Conservation (phyloP, 2,329 filamentous ascomycete species). For the Cercospora sojina region DNA sequence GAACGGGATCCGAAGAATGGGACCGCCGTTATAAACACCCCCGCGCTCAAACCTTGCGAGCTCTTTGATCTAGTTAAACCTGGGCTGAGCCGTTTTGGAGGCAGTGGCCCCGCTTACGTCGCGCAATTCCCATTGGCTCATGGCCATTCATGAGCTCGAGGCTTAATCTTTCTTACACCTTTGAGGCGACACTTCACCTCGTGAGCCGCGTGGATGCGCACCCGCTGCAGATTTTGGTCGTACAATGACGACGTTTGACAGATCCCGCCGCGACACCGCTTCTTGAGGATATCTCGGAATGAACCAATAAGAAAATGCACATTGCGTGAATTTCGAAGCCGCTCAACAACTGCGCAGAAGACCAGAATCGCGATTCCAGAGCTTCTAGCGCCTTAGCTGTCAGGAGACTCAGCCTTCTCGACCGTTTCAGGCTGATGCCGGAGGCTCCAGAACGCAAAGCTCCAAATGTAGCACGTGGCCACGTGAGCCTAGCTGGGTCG, state of each 20-base stretch:
- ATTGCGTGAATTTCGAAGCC: neutral
- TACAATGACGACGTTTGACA: neutral
- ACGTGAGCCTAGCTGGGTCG: neutral
- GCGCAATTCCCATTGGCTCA: conserved; percentile 7
- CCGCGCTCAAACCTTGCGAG: conserved; percentile 6
- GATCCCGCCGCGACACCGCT: neutral
- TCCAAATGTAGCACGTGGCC: neutral
- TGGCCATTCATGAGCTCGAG: neutral
- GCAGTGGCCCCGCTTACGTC: conserved; percentile 11
- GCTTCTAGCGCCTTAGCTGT: neutral
- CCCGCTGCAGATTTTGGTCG: neutral
- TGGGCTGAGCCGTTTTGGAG: neutral
- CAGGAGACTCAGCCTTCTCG: neutral
- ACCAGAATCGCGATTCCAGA: neutral
- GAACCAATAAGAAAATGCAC: neutral
- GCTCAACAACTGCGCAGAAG: neutral
- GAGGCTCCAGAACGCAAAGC: neutral
- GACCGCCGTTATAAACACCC: conserved; percentile 5
- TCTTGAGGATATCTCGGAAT: neutral
- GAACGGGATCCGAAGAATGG: neutral
- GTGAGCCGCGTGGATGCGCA: neutral
- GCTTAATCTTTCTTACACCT: neutral
- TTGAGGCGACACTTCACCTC: conserved; percentile 4
- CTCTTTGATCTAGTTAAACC: conserved; percentile 10
- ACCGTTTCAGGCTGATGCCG: neutral